These are phyloP conservation scores for Neospora caninum DNA, from an alignment of 169 alveolate genomes.

Conservation along the genomic window DNA sequence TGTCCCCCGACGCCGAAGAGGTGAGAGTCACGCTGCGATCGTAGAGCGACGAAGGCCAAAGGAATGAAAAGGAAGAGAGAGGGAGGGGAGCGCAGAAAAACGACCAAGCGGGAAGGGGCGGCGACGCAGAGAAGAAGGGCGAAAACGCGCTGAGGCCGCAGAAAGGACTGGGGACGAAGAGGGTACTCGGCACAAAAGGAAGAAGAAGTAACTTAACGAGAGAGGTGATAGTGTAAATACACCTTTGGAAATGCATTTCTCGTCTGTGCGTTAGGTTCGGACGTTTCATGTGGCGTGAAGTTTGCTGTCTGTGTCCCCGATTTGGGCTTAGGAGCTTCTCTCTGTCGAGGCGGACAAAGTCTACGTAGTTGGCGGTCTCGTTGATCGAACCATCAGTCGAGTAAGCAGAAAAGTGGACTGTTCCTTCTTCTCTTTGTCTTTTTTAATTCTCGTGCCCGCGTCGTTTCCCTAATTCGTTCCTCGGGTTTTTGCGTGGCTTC, in stretches of 20 bases:
- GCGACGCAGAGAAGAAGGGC: background rate
- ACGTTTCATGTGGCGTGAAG: too few relatives aligned
- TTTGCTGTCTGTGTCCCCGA: too few relatives aligned
- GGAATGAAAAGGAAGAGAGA: background rate
- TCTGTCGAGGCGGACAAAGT: constrained; percentile 50
- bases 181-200: too few relatives aligned
- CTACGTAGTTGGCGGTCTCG: constrained; percentile 63
- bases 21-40: background rate
- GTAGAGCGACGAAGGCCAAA: background rate
- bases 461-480: background rate
- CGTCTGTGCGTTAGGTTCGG: too few relatives aligned
- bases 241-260: too few relatives aligned
- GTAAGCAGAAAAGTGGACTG: background rate
- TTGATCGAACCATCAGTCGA: constrained; percentile 55
- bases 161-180: too few relatives aligned
- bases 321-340: constrained; percentile 45
- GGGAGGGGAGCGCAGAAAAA: background rate
- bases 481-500: too few relatives aligned
- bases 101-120: background rate
- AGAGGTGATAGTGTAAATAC: too few relatives aligned
- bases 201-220: too few relatives aligned
- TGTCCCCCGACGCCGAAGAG: constrained; percentile 69
- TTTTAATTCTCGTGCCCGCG: background rate
- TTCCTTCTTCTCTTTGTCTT: background rate
- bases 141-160: too few relatives aligned